phyloP scores from a whole-genome alignment of 2,329 filamentous ascomycete genomes.

The Aspergillus pseudoviridinutans region DNA sequence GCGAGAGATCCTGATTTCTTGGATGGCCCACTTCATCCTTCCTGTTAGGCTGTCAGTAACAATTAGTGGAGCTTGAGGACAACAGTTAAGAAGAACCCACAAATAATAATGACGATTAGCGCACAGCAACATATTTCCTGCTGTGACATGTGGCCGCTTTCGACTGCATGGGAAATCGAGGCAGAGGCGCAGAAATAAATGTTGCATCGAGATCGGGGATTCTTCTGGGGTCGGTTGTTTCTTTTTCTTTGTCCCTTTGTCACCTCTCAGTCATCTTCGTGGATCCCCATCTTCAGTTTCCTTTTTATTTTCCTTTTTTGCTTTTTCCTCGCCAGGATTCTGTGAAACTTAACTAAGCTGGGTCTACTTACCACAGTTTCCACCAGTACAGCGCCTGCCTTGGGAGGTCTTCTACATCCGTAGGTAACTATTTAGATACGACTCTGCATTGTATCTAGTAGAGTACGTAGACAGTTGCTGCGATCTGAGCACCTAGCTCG shows the following conservation, averaged over 20 bases:
- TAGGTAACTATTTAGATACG: background rate
- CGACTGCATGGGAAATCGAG: constrained; percentile 19
- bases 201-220: constrained; percentile 16
- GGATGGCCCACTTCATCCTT: background rate
- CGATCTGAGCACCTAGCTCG: constrained; percentile 11
- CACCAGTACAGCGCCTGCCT: background rate
- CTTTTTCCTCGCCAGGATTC: background rate
- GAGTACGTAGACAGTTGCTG: background rate
- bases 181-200: constrained; percentile 4
- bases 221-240: background rate
- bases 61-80: background rate
- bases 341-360: background rate
- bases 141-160: constrained; percentile 24
- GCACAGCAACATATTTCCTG: constrained; percentile 1
- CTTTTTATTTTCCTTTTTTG: background rate
- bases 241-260: background rate
- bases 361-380: background rate
- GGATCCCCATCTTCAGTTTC: background rate
- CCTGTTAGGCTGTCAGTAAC: background rate
- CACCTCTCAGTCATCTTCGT: background rate
- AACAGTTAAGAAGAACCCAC: background rate
- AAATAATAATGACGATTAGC: background rate
- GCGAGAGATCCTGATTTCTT: background rate
- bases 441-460: background rate
- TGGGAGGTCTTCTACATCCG: background rate